Evolutionary conservation across 306 rosid species (phyloP), one percentile per base, ranked within the genome.

Genomic region (Prunus fruticosa): DNA sequence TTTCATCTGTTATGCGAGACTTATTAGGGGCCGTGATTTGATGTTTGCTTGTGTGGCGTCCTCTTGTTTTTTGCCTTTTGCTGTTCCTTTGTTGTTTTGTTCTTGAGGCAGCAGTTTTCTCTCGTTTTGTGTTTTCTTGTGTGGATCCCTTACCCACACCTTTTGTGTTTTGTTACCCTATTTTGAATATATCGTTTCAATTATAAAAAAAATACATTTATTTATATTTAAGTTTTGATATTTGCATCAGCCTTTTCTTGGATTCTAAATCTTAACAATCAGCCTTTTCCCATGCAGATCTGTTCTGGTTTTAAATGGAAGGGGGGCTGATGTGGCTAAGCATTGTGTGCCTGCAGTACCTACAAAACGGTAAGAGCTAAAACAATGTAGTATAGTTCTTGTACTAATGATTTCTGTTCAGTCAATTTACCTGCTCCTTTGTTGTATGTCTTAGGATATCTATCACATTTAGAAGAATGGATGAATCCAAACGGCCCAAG

Each of bases 321-420:
- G 85, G 74, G 96, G 96, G 41, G 97, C 99, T 72, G 99, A 96
- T 73, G 93, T 92, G 75, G 93, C 99, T 74, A 90, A 89, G 83
- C 99, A 95, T 76, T 95, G 97, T 75, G 93, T 95, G 61, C 98
- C 99, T 70, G 98, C 98, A 25, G 98, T 96, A 64, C 97, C 93
- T 72, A 18, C 32, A 3, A 89, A 79, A 81, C 86, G 99, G 99
- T 95, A 83, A 76, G 41, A 69, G 52, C 56, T 34, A 32, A 72
- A 83, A 58, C 30, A 61, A 49, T 69, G 50, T 52, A 76, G 20
- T 50, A 71, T 28, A 28, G 13, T 49, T 71, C 53, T 76, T 61
- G 25, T 25, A 56, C 67, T 63, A 49, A 50, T 64, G 45, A 27
- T 15, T 47, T 74, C 8, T 61, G 65, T 38, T 81, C 23, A 34